Evolutionary conservation across 768 basidiomycete species (phyloP), one percentile per base, ranked within the genome.

Genomic region (Trametes villosa): DNA sequence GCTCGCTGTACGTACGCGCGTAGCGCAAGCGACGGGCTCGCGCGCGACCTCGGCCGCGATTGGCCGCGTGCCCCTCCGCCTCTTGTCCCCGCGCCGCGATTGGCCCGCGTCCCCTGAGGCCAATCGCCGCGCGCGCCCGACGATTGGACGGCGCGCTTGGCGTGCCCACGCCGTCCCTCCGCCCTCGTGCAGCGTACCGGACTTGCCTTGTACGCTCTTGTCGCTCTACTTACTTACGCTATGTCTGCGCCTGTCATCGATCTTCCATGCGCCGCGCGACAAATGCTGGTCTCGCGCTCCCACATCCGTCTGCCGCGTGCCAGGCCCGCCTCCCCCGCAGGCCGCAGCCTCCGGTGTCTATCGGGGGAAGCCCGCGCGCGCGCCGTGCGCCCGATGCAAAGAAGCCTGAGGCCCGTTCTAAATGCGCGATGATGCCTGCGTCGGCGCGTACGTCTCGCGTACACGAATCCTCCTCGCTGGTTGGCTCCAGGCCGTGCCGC

Each of bases 311-410:
- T 6, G 46, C 29, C 46, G 27, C 46, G 46, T 48, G 46, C 46
- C 46, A 48, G 46, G 46, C 29, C 46, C 46, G 46, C 30, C 11
- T 22, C 17, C 6, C 6, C 42, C 12, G 12, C 5, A 9, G 42
- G 9, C 20, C 9, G 20, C 12, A 36, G 33, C 47, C 47, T 50
- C 56, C 56, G 56, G 56, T 57, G 47, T 22, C 27, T 29, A 57
- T 57, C 56, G 56, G 56, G 56, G 56, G 56, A 36, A 56, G 29
- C 13, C 36, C 13, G 27, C 50, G 30, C 42, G 29, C n/a, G 27
- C 30, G 38, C 22, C 30, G 41, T 30, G 27, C n/a, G 52, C 29
- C 38, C 29, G 51, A 29, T 30, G n/a, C 29, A 24, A 15, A 9
- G 29, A 40, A 12, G 33, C 33, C 20, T 18, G 33, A 18, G 34